phyloP scores from a whole-genome alignment of 2,329 filamentous ascomycete genomes.

The Diaporthe sp. region DNA sequence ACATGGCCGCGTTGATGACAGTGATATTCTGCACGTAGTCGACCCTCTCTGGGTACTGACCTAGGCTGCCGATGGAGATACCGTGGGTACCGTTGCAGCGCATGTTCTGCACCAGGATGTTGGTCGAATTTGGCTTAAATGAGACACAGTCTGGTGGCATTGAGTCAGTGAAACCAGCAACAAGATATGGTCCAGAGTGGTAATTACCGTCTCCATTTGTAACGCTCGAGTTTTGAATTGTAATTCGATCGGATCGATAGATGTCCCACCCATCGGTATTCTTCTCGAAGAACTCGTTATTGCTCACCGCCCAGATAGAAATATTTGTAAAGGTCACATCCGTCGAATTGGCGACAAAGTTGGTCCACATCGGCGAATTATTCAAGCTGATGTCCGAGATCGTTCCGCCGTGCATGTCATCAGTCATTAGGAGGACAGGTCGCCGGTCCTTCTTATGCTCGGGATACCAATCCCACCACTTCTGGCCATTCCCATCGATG shows the following conservation, averaged over 20 bases:
- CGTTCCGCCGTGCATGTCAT: constrained; percentile 65
- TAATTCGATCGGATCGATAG: constrained; percentile 67
- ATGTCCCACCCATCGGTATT: constrained; percentile 74
- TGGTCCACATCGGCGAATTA: constrained; percentile 68
- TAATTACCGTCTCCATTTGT: constrained; percentile 67
- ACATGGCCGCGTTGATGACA: constrained; percentile 69
- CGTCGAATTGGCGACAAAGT: constrained; percentile 69
- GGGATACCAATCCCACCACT: constrained; percentile 73
- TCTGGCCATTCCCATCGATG: constrained; percentile 71
- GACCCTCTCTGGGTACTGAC: constrained; percentile 71
- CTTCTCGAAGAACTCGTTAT: constrained; percentile 65
- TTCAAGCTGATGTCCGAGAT: constrained; percentile 68
- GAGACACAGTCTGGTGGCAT: constrained; percentile 68
- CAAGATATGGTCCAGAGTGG: fast-evolving
- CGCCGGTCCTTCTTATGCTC: constrained; percentile 66
- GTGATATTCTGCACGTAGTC: constrained; percentile 78
- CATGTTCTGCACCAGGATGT: constrained; percentile 75
- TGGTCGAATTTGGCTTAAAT: constrained; percentile 80
- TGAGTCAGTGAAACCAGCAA: neutral
- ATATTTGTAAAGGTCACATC: constrained; percentile 72
- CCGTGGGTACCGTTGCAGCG: constrained; percentile 77
- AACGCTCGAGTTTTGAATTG: constrained; percentile 72
- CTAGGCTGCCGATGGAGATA: constrained; percentile 76
- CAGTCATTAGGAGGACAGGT: constrained; percentile 69
- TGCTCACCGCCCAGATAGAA: constrained; percentile 65